Evolutionary conservation across 495 filamentous ascomycete genomes (phyloP), one percentile per base, ranked within the genome.

Genomic region (Podospora pseudoanserina): DNA sequence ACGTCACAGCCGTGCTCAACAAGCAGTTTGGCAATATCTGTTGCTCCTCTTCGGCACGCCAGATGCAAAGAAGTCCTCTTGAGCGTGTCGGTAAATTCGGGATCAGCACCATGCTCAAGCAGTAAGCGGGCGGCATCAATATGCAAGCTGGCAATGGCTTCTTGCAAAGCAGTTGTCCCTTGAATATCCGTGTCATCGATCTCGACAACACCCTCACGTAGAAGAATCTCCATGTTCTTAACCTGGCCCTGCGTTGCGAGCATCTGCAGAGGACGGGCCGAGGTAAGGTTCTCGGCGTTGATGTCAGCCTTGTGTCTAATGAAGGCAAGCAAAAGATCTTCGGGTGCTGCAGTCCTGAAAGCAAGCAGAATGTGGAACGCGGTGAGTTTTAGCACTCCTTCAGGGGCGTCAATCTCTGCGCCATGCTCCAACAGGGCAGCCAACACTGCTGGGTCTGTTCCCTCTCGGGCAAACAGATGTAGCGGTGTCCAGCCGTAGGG

Each of bases 61-160:
- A 85, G 71, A 77, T 88, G 86, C 56, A 89, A 73, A 5, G 81
- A 77, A 0, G 82, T 84, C 69, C 86, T 84, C 65, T 80, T 81
- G 59, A 83, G 67, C 39, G 77, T 73, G 69, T 88, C 83, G 2
- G 77, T 67, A 0, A 81, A 76, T 69, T 86, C 78, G 32, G 73
- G 67, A 26, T 77, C 65, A 0, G 78, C 78, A 15, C 73, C 77
- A 16, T 69, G 20, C 15, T 71, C 62, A 5, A 77, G 32, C 27
- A 81, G 23, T 2, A 63, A 19, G 1, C 20, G 34, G 3, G 70
- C 65, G 27, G 60, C 66, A 3, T 69, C 65, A 63, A 16, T 19
- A 20, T 68, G 32, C 13, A 53, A 53, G 0, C 5, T 34, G 18
- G 30, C 34, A 7, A 67, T 58, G 6, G 73, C 73, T 16, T 70